These are phyloP conservation scores for Tolypocladium pustulatum DNA, from an alignment of 2,329 filamentous ascomycete genomes.

Conservation along the genomic window DNA sequence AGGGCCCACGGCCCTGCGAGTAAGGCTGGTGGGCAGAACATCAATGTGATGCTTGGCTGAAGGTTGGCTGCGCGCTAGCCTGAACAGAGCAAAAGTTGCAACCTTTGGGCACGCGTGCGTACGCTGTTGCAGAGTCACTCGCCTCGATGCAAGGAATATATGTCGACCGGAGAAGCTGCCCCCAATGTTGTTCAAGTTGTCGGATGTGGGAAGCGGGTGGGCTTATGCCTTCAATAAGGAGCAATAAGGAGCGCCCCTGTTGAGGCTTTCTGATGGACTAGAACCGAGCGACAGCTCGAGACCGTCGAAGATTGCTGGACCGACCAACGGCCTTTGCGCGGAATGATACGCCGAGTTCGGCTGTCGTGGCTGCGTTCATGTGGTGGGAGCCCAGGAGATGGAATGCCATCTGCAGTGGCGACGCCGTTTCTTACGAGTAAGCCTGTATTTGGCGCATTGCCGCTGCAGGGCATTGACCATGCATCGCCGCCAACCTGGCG, in stretches of 20 bases:
- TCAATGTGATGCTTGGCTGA: too few relatives aligned
- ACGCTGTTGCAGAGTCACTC: neutral
- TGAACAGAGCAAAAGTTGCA: neutral
- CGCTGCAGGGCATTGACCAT: neutral
- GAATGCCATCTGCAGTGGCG: neutral
- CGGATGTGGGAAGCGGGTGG: neutral
- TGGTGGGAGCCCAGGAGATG: neutral
- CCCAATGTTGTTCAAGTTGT: neutral
- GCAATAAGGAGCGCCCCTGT: neutral
- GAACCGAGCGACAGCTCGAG: neutral
- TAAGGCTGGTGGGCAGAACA: neutral
- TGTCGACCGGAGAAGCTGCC: neutral
- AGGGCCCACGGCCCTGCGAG: neutral
- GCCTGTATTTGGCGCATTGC: neutral
- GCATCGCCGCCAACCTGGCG: neutral
- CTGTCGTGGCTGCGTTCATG: neutral
- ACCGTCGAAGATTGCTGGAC: neutral
- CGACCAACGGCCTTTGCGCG: neutral
- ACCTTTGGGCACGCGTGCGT: neutral
- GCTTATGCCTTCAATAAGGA: too few relatives aligned
- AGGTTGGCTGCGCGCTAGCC: neutral
- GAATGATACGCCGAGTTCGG: too few relatives aligned
- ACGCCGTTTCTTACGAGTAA: neutral
- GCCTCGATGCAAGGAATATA: neutral
- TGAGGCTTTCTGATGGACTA: neutral